A percentile compares a stretch with the other conserved stretches of the same genome.
Evolutionary conservation across 257 asterid genomes (phyloP).

Genomic region (Avicennia marina): DNA sequence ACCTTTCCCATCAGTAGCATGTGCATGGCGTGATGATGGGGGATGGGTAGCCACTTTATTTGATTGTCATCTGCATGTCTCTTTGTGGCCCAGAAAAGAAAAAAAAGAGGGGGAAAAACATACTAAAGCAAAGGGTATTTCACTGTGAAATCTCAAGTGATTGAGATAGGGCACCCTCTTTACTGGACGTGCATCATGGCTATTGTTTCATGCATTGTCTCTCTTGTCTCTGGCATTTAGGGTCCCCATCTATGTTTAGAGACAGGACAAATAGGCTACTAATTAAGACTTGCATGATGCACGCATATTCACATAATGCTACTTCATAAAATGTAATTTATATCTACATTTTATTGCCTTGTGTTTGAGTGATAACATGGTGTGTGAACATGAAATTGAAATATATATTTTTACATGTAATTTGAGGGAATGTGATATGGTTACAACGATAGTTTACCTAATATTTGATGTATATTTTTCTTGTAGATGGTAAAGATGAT

Average conservation of each 20-base stretch:
- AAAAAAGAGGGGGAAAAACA: not conserved
- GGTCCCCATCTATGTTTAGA: conserved; percentile 22
- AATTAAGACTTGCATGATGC: not conserved
- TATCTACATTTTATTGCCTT: not conserved
- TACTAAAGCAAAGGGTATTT: conserved; percentile 35
- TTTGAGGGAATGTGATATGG: too few relatives aligned
- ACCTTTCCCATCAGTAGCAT: conserved; percentile 31
- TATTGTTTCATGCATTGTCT: conserved; percentile 82
- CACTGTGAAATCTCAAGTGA: conserved; percentile 45
- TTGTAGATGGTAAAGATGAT: too few relatives aligned
- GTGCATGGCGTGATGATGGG: conserved; percentile 49
- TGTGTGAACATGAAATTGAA: too few relatives aligned
- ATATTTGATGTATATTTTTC: too few relatives aligned
- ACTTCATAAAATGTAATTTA: not conserved
- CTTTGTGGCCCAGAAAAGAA: conserved; percentile 24
- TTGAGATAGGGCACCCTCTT: conserved; percentile 61
- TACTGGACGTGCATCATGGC: conserved; percentile 88
- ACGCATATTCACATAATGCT: not conserved
- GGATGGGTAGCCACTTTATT: conserved; percentile 42
- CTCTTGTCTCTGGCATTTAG: conserved; percentile 36
- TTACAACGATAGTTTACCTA: too few relatives aligned
- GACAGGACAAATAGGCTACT: not conserved
- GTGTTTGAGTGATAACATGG: too few relatives aligned
- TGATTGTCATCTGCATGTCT: conserved; percentile 26
- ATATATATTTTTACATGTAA: too few relatives aligned